Conservation (phyloP, 352 stramenopile species). For the Globisporangium cederbergense region DNA sequence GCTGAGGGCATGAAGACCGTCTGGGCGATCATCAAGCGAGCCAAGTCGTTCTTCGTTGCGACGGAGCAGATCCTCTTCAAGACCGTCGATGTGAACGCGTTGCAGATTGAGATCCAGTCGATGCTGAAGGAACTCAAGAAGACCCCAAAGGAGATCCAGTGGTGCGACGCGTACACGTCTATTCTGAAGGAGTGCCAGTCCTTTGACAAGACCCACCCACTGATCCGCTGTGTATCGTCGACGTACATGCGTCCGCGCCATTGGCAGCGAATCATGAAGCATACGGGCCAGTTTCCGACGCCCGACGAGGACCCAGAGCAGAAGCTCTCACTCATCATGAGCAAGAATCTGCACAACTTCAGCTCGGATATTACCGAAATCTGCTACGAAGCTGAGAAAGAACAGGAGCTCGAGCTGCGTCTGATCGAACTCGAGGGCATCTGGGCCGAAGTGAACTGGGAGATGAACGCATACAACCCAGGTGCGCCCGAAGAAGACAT, state of each 20-base stretch:
- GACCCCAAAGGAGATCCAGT: conserved; percentile 92
- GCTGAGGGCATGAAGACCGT: conserved; percentile 76
- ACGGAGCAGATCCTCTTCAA: conserved; percentile 88
- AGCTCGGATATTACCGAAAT: conserved; percentile 95
- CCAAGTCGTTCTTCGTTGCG: conserved; percentile 63
- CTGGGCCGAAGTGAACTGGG: conserved; percentile 93
- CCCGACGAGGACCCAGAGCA: conserved; percentile 92
- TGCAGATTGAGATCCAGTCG: conserved; percentile 94
- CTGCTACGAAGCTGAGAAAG: conserved; percentile 95
- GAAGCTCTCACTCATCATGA: conserved; percentile 87
- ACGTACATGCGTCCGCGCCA: conserved; percentile 92
- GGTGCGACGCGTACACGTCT: conserved; percentile 88
- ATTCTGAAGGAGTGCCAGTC: conserved; percentile 77
- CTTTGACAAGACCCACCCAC: conserved; percentile 82
- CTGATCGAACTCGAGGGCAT: conserved; percentile 90
- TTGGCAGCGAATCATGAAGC: conserved; percentile 91
- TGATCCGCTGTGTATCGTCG: conserved; percentile 72
- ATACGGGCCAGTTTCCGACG: conserved; percentile 89
- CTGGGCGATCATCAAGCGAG: conserved; percentile 77
- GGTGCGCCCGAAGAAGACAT: conserved; percentile 60
- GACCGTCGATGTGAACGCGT: conserved; percentile 88
- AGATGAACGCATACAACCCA: conserved; percentile 91
- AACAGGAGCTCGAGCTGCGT: conserved; percentile 93
- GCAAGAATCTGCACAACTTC: conserved; percentile 93
- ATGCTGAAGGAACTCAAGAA: conserved; percentile 93